Evolutionary conservation across 1,139 yeast species (phyloP), one percentile per base, ranked within the genome.

Genomic region (Barnettozyma hawaiiensis): DNA sequence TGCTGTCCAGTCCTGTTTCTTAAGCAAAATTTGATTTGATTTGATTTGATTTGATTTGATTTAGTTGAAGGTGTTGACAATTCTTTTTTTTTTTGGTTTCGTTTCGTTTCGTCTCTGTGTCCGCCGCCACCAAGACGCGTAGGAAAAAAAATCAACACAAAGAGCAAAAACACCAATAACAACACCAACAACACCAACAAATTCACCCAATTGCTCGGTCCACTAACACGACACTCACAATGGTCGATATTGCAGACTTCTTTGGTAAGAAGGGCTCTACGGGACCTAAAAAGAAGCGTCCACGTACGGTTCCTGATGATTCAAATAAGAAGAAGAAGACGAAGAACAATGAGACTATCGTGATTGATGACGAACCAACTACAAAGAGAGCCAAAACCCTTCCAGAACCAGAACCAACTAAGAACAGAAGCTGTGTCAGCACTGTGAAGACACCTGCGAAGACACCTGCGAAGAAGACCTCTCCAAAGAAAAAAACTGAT

Each of bases 231-330:
- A n/a, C n/a, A 14, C 31, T 15, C 32, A 29, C n/a, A 29, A 70
- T 70, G 75, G 75, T 70, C 27, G 68, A 67, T 51, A 70, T 71
- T 45, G 60, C 67, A 31, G 69, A 68, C 40, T 65, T 63, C 50
- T 65, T 65, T 45, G 62, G 61, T 3, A 48, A 43, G 24, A 23
- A 23, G 20, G 37, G 37, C 10, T 6, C 24, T 12, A 8, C 19
- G 8, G 21, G 29, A 18, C 7, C 21, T 15, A 19, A 12, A 22
- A 33, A 39, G 28, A n/a, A 29, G n/a, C 32, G 21, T n/a, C 5
- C 32, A 16, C 19, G 32, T 9, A 18, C 32, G 3, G 32, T n/a
- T 10, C 29, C 29, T 4, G 27, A 24, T 11, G 28, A n/a, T 19
- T 12, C 31, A 35, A 29, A 20, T 18, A 10, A 37, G 8, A 44